These are phyloP conservation scores for Aspergillus sparsus DNA, from an alignment of 495 filamentous ascomycete genomes.

Conservation along the genomic window DNA sequence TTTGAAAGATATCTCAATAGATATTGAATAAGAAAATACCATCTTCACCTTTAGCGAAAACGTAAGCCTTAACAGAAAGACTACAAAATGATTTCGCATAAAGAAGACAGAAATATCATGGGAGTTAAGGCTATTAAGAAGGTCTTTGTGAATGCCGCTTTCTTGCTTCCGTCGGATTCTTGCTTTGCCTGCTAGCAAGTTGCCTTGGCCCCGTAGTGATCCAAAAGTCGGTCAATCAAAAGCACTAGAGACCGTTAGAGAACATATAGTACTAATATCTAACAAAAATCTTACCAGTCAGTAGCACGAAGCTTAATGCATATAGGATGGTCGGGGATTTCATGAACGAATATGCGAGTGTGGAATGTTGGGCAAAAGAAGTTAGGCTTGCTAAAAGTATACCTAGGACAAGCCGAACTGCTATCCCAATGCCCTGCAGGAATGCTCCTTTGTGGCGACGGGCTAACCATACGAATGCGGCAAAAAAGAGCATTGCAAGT, in stretches of 20 bases:
- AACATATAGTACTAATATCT: neutral
- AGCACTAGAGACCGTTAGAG: constrained; percentile 35
- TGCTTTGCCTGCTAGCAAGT: constrained; percentile 20
- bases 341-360: constrained; percentile 43
- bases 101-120: no score
- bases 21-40: neutral
- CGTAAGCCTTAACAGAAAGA: neutral
- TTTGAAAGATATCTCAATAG: neutral
- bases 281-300: constrained; percentile 35
- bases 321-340: constrained; percentile 46
- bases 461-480: constrained; percentile 32
- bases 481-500: constrained; percentile 40
- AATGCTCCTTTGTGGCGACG: constrained; percentile 30
- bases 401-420: constrained; percentile 33
- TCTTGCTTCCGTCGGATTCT: constrained; percentile 36
- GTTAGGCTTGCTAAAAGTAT: constrained; percentile 33
- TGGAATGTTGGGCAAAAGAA: constrained; percentile 36
- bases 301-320: constrained; percentile 39
- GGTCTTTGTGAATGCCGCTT: constrained; percentile 23
- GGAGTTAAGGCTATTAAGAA: no score
- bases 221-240: constrained; percentile 48
- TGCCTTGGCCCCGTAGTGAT: constrained; percentile 28
- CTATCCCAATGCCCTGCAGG: constrained; percentile 29
- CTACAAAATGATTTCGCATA: no score
- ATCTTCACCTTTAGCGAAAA: neutral